phyloP scores from a whole-genome alignment of 306 rosid species.

The Corylus avellana region DNA sequence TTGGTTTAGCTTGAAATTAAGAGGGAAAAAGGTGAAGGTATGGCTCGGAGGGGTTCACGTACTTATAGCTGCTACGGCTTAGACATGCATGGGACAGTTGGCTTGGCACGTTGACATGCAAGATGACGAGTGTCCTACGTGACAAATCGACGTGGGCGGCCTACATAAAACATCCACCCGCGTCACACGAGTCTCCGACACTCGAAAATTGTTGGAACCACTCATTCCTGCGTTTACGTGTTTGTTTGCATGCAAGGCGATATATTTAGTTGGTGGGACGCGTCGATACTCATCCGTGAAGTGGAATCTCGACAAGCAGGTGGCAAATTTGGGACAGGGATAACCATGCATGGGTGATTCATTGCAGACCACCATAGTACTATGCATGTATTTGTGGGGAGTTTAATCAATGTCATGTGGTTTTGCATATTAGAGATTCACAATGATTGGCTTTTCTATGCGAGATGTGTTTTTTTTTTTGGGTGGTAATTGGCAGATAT shows the following conservation, averaged over 20 bases:
- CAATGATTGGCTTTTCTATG: no score
- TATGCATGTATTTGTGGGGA: no score
- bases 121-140: constrained; percentile 35
- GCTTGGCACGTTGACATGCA: constrained; percentile 34
- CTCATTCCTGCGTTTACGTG: constrained; percentile 16
- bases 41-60: no score
- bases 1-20: neutral
- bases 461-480: no score
- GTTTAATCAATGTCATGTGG: no score
- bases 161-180: neutral
- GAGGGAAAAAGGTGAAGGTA: neutral
- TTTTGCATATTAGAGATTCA: no score
- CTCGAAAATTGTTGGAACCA: neutral
- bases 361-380: no score
- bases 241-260: constrained; percentile 25
- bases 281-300: constrained; percentile 28
- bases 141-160: constrained; percentile 29
- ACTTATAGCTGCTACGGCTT: constrained; percentile 11
- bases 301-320: neutral
- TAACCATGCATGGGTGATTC: no score
- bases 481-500: no score
- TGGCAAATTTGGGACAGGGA: no score
- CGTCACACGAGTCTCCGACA: neutral
- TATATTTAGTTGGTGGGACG: constrained; percentile 25
- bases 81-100: constrained; percentile 14